Evolutionary conservation across 345 rosid genomes (phyloP).

Genomic region (Salix dunnii): DNA sequence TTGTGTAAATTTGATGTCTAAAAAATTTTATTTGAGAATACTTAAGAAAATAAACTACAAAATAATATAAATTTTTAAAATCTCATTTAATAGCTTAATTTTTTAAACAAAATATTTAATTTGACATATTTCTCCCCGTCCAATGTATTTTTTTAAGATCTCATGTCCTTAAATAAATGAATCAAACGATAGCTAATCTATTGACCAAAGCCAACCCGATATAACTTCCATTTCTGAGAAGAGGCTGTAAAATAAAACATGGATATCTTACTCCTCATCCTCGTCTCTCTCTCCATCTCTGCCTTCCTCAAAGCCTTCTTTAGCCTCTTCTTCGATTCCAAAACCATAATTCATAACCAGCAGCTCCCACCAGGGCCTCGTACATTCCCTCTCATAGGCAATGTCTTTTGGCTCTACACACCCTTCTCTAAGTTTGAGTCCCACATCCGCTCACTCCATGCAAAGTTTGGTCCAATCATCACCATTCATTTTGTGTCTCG

Average conservation of each 20-base stretch:
- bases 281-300: not conserved
- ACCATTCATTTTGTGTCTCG: not conserved
- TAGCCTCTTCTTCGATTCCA: not conserved
- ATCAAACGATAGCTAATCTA: no score
- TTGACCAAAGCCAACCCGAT: no score
- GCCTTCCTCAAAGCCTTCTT: not conserved
- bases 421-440: not conserved
- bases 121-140: no score
- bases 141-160: no score
- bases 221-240: no score
- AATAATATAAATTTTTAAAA: no score
- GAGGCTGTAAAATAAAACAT: not conserved
- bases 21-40: no score
- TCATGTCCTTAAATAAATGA: no score
- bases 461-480: not conserved
- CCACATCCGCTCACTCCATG: not conserved
- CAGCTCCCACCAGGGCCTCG: not conserved
- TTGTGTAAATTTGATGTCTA: no score
- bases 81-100: accelerated
- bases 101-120: no score
- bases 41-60: no score
- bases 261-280: not conserved
- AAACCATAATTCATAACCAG: not conserved
- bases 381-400: not conserved
- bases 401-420: not conserved